Base-by-base conservation (phyloP, 768 basidiomycete genomes). In the Suillus subaureus region DNA sequence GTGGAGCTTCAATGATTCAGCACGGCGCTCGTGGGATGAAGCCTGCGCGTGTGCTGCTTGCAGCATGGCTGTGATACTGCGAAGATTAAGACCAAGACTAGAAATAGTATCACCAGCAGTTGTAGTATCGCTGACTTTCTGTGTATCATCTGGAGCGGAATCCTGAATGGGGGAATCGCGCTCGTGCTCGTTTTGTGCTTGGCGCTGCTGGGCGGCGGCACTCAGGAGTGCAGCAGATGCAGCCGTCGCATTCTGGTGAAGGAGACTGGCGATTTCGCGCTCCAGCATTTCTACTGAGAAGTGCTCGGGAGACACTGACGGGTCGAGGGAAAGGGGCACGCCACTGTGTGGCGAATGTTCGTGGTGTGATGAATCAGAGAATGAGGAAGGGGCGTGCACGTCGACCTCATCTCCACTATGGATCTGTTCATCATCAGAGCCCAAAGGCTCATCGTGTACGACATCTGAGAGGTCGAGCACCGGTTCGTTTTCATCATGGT, bases 401-500 rank as follows among this genome's bases (percentile, higher is more conserved):
- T 70, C 74, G 65, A 69, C 73, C 40, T 65, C 70, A 71, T 61
- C 78, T 47, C 68, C 62, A 21, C 72, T 64, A 33, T 70, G 71
- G 78, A 79, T 68, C 55, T 75, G 67, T 52, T 80, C 79, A 55
- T 80, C 78, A 68, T 88, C 86, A 70, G 89, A 85, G 74, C 83
- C 86, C 28, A 91, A 83, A 37, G 89, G 83, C 64, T 91, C 89
- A 74, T 93, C 91, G 76, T 92, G 90, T 54, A 93, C 90, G 77
- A 93, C 92, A 78, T 93, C 92, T 55, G 92, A 93, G 70, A 93
- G 86, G 73, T 87, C 85, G 67, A 93, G 84, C 68, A 87, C 85
- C 67, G 85, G 85, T 42, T 77, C 81, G 73, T 89, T 78, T 73
- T 89, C 86, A 74, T 89, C 87, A 76, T 85, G 73, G 58, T 81